Evolutionary conservation across 2,329 filamentous ascomycete species (phyloP), one percentile per base, ranked within the genome.

Genomic region (Ceratocystis lukuohia): DNA sequence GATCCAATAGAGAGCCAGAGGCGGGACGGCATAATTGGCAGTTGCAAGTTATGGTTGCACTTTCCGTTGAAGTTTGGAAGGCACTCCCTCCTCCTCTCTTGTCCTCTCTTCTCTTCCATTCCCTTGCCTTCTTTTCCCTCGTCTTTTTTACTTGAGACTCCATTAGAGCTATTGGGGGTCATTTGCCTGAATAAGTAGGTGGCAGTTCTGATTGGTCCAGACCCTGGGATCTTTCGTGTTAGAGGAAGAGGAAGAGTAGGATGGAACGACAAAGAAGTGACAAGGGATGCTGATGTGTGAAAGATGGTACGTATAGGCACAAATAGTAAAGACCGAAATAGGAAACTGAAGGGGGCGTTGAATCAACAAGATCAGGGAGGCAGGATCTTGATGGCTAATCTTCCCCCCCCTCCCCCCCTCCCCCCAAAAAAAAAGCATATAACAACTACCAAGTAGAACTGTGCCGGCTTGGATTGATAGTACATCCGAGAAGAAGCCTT

Each of bases 201-300:
- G 3, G 30, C n/a, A 57, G 22, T 17, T 57, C 22, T 57, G 22
- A 57, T 57, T 57, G 53, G 53, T 17, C 8, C 1, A 28, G 15
- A n/a, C 53, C 7, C 22, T n/a, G 25, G 25, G 25, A 30, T 30
- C 25, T 28, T 57, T 57, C 53, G 8, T 57, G 53, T 57, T 57
- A 57, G 53, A 57, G 53, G 53, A 57, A 57, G 53, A 57, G 5
- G 53, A 57, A 57, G 8, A 30, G 53, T 17, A 57, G 53, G 22
- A 57, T 57, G 53, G 53, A 57, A 57, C 53, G 22, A 57, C 53
- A 57, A 57, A 57, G 53, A 28, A 57, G 22, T 30, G 22, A 30
- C 22, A 30, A 57, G 22, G 53, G 53, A 30, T 12, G 2, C 53
- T 30, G 7, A 30, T 17, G 22, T 30, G 53, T 57, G 22, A 12